Percentiles rank a stretch among this genome's conserved stretches.
Evolutionary conservation across 306 rosid genomes (phyloP).

Genomic region (Vigna hirtella): DNA sequence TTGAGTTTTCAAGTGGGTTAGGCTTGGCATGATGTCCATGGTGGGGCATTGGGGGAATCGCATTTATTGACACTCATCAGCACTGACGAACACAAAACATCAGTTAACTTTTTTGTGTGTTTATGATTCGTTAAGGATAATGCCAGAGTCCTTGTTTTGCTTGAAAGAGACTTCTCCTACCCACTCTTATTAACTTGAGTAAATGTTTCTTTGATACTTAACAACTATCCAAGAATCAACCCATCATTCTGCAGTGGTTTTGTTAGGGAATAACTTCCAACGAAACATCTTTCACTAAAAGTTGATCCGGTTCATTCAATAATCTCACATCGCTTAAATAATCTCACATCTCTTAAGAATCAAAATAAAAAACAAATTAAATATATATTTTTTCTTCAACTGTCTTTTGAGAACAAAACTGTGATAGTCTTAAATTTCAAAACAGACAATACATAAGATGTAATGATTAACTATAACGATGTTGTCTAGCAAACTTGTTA

Average conservation of each 20-base stretch:
- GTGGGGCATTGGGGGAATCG: constrained; percentile 56
- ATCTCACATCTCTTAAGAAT: too few species aligned
- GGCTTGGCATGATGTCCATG: constrained; percentile 31
- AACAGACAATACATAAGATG: too few species aligned
- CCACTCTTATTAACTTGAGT: neutral
- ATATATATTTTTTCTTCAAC: too few species aligned
- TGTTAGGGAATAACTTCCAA: too few species aligned
- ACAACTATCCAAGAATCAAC: constrained; percentile 4
- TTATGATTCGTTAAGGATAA: neutral
- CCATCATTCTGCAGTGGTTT: neutral
- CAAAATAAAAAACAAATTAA: too few species aligned
- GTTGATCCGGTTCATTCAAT: too few species aligned
- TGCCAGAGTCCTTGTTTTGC: constrained; percentile 23
- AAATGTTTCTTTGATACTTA: constrained; percentile 29
- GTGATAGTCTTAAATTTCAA: too few species aligned
- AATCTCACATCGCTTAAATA: too few species aligned
- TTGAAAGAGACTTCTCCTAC: constrained; percentile 43
- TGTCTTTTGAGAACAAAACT: too few species aligned
- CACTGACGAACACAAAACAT: constrained; percentile 43
- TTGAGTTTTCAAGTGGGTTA: constrained; percentile 22
- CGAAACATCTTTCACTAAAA: too few species aligned
- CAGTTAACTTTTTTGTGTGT: constrained; percentile 21
- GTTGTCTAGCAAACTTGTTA: too few species aligned
- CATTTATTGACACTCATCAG: constrained; percentile 39
- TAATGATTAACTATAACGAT: too few species aligned